Conservation (phyloP, 768 basidiomycete species). For the Leccinum boreale region DNA sequence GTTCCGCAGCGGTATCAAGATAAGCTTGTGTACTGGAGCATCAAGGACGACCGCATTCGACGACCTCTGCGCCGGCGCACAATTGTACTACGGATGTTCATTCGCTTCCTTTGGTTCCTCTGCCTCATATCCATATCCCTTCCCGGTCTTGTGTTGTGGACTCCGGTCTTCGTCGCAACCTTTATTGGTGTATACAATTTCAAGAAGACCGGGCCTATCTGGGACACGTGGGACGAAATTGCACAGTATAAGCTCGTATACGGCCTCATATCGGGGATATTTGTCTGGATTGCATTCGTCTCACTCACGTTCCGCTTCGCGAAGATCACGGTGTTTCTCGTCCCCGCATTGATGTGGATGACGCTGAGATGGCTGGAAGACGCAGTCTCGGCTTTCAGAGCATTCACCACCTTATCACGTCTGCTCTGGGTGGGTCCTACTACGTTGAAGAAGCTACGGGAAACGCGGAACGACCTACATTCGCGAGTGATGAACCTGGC, state of each 20-base stretch:
- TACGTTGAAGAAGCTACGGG: slow-evolving; percentile 52
- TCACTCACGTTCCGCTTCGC: slow-evolving; percentile 63
- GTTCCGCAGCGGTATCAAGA: slow-evolving; percentile 66
- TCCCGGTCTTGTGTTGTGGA: slow-evolving; percentile 80
- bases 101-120: slow-evolving; percentile 63
- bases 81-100: slow-evolving; percentile 59
- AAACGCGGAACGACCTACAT: slow-evolving; percentile 55
- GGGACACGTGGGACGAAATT: slow-evolving; percentile 88
- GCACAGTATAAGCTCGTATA: slow-evolving; percentile 87
- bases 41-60: slow-evolving; percentile 86
- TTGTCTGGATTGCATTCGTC: slow-evolving; percentile 58
- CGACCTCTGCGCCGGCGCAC: slow-evolving; percentile 52
- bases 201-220: slow-evolving; percentile 77
- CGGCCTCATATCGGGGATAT: slow-evolving; percentile 69
- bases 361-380: slow-evolving; percentile 87
- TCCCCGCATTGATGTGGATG: slow-evolving; percentile 87
- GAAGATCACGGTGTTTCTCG: slow-evolving; percentile 50
- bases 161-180: slow-evolving; percentile 72
- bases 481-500: slow-evolving; percentile 67
- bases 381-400: slow-evolving; percentile 74
- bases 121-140: slow-evolving; percentile 63
- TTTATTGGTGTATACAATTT: slow-evolving; percentile 69
- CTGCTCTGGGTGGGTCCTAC: slow-evolving; percentile 60
- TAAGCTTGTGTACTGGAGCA: slow-evolving; percentile 56
- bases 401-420: slow-evolving; percentile 57